A percentile compares a stretch with the other conserved stretches of the same genome.
Evolutionary conservation across 2,329 filamentous ascomycete species (phyloP).

Genomic region (Fusarium redolens): DNA sequence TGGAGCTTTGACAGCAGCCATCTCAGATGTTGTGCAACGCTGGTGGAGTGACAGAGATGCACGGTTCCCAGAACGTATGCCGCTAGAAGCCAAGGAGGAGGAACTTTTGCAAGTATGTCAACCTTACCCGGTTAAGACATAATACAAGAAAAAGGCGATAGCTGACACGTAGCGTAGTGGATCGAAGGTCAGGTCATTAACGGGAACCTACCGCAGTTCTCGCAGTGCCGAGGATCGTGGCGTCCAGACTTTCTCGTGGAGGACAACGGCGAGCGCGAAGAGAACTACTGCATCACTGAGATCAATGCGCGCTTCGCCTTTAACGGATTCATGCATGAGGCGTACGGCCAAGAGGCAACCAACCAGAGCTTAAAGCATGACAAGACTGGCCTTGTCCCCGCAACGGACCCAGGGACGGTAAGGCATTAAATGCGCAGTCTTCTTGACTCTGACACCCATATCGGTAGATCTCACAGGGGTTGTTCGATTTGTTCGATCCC

Average conservation of each 20-base stretch:
- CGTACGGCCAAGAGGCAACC: constrained; percentile 47
- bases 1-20: constrained; percentile 47
- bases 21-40: constrained; percentile 51
- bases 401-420: constrained; percentile 43
- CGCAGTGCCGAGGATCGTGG: constrained; percentile 48
- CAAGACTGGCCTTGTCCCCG: constrained; percentile 32
- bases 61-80: constrained; percentile 49
- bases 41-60: constrained; percentile 53
- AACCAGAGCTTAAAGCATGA: constrained; percentile 15
- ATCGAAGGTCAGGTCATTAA: constrained; percentile 43
- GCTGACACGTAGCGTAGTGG: constrained; percentile 38
- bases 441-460: too few relatives aligned
- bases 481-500: constrained; percentile 48
- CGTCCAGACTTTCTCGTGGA: constrained; percentile 55
- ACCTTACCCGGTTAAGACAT: neutral
- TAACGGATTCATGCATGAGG: constrained; percentile 50
- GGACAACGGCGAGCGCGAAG: constrained; percentile 22
- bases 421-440: neutral
- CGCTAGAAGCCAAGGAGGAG: constrained; percentile 47
- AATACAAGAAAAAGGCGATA: too few relatives aligned
- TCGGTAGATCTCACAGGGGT: constrained; percentile 46
- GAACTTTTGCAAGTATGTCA: constrained; percentile 43
- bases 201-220: constrained; percentile 41
- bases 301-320: constrained; percentile 57
- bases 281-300: constrained; percentile 52